Base-by-base conservation (phyloP, 2,329 filamentous ascomycete species). In the Calonectria hawksworthii region DNA sequence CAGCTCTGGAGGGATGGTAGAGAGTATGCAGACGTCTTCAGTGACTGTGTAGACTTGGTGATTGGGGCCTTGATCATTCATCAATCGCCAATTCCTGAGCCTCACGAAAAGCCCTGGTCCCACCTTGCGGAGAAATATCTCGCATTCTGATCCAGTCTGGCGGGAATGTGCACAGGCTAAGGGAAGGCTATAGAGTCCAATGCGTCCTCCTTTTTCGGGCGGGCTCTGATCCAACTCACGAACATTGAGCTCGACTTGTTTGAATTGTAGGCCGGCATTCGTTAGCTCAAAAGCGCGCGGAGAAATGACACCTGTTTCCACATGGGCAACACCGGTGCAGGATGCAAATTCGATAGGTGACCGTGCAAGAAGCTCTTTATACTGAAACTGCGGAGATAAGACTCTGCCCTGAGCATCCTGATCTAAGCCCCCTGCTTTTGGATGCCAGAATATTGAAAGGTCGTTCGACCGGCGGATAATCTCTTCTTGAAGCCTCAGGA, bases 391-490 rank as follows among this genome's bases (percentile, higher is more conserved):
- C 7, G 56, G 56, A 18, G 56, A 63, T 16, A 63, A 16, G 18
- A 63, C 8, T 21, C 56, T 28, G 9, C 56, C 56, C 11, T 36
- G 56, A 7, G 56, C 38, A 36, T 63, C 56, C 16, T 63, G 56
- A 21, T 63, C 56, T 30, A 63, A 13, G 14, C 23, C 14, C 21
- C 34, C 26, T 26, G 34, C 23, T 21, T 38, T 63, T 41, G 56
- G 56, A 41, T 63, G 56, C 56, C 56, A 63, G 23, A 63, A 63
- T 41, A 63, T 63, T 6, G 56, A 63, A 41, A 63, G 56, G 16
- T 63, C 56, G 23, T 36, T 63, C 16, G 56, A 63, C n/a, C 56
- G 34, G 8, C 56, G 34, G 23, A 63, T 63, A 30, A 63, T 63
- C 56, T 63, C 56, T 30, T 63, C 56, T 41, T 63, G 56, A 16